These are phyloP conservation scores for Saturnispora gosingensis DNA, from an alignment of 805 yeast species.

Conservation along the genomic window DNA sequence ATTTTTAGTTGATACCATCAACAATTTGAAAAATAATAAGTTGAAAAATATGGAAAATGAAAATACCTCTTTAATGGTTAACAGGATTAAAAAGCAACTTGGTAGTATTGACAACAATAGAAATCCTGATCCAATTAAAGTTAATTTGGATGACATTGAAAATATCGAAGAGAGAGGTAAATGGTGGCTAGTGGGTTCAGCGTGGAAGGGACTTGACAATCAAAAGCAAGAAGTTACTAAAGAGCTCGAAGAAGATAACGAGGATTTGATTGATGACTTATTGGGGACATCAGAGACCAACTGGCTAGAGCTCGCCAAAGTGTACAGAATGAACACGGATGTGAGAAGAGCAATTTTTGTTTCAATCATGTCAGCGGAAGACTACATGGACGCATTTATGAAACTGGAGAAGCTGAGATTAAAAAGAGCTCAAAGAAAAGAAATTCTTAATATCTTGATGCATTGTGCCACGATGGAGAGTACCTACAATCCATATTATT, in stretches of 20 bases:
- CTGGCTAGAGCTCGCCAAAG: slow-evolving; percentile 78
- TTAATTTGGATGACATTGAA: slow-evolving; percentile 71
- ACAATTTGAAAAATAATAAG: slow-evolving; percentile 81
- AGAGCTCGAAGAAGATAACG: slow-evolving; percentile 12
- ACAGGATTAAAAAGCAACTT: slow-evolving; percentile 54
- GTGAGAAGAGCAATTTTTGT: slow-evolving; percentile 89
- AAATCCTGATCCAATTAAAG: slow-evolving; percentile 70
- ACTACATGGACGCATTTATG: slow-evolving; percentile 77
- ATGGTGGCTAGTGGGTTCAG: slow-evolving; percentile 99
- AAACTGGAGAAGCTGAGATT: slow-evolving; percentile 72
- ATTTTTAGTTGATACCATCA: slow-evolving; percentile 76
- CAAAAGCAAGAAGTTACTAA: neutral
- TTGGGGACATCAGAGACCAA: slow-evolving; percentile 69
- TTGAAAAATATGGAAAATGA: slow-evolving; percentile 46
- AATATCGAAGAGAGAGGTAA: slow-evolving; percentile 76
- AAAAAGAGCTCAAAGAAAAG: slow-evolving; percentile 73
- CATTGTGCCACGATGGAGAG: slow-evolving; percentile 84
- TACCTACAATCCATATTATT: slow-evolving; percentile 83
- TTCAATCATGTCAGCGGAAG: slow-evolving; percentile 91
- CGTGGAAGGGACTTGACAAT: slow-evolving; percentile 66
- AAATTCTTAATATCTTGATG: slow-evolving; percentile 73
- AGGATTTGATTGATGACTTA: slow-evolving; percentile 43
- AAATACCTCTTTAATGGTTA: slow-evolving; percentile 40
- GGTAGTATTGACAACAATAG: slow-evolving; percentile 41
- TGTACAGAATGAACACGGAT: slow-evolving; percentile 92